Evolutionary conservation across 1,284 basidiomycete species (phyloP), one percentile per base, ranked within the genome.

Genomic region (Papiliotrema flavescens): DNA sequence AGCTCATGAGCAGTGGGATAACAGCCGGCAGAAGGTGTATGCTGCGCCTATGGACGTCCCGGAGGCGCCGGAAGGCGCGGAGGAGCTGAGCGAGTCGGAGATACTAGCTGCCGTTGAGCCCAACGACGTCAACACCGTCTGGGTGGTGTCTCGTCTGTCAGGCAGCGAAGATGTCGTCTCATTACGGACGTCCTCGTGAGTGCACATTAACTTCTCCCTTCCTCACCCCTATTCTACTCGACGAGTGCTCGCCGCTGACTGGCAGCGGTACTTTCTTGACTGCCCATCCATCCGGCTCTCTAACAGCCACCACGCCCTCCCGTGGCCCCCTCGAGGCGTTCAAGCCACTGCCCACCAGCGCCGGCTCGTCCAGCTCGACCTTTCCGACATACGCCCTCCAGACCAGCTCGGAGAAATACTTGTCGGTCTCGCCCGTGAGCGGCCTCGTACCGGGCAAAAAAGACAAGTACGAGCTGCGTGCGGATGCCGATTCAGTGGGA

Each of bases 401-500:
- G 52, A 70, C 69, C 1, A 55, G 62, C 36, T 62, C 64, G 19
- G 63, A 62, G 24, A 74, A 67, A 50, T 75, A 66, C 57, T 50
- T 76, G 20, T 73, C 72, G 0, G 63, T 67, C 6, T 56, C 63
- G 0, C n/a, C 47, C 3, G 46, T 61, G 0, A 47, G 54, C 15
- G 52, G 49, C 32, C 55, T 62, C 23, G 44, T 47, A 1, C 40
- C 53, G 0, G 49, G 54, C 9, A 58, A 60, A 9, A 64, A 61
- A 28, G 39, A 36, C 14, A 69, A 83, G 51, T 70, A 90, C 44
- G 82, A 87, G 57, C 75, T 96, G 20, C 80, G 92, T 49, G 89
- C 86, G 14, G 91, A 95, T 68, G 86, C 84, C 57, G 89, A 92
- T 47, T 83, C 84, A 59, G 83, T 87, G 17, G 90, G 88, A 4